These are phyloP conservation scores for Penicillium sp. DNA, from an alignment of 2,329 filamentous ascomycete genomes.

Conservation along the genomic window DNA sequence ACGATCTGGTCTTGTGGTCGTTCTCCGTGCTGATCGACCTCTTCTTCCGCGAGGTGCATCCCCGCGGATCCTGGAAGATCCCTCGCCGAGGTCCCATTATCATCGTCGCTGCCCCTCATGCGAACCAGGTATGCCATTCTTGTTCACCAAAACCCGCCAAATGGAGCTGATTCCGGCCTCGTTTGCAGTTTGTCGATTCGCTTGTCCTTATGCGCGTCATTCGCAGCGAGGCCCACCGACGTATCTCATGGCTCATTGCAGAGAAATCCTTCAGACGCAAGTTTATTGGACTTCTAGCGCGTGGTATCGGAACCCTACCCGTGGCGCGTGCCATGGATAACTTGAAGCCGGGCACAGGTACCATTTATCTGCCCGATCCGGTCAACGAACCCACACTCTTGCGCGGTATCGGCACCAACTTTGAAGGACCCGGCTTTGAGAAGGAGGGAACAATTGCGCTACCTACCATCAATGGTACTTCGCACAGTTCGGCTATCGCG, in stretches of 20 bases:
- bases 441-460: conserved; percentile 81
- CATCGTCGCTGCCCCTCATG: conserved; percentile 94
- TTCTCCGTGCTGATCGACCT: conserved; percentile 76
- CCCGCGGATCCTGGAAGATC: conserved; percentile 91
- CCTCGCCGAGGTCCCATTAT: conserved; percentile 85
- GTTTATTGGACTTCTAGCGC: conserved; percentile 85
- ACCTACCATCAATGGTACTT: conserved; percentile 76
- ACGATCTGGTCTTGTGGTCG: conserved; percentile 50
- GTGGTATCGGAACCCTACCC: conserved; percentile 84
- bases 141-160: not conserved
- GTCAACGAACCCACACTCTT: conserved; percentile 79
- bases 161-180: conserved; percentile 8
- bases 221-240: conserved; percentile 79
- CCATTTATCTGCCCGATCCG: conserved; percentile 85
- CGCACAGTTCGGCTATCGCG: conserved; percentile 78
- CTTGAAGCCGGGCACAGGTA: conserved; percentile 74
- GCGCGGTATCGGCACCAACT: conserved; percentile 77
- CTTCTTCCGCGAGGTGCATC: conserved; percentile 97
- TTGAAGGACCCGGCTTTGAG: conserved; percentile 69
- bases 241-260: conserved; percentile 88
- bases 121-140: conserved; percentile 70
- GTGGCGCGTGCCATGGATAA: conserved; percentile 88
- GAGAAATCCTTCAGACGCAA: conserved; percentile 88
- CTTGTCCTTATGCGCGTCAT: conserved; percentile 89
- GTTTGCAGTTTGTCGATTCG: conserved; percentile 80